A percentile compares a stretch with the other conserved stretches of the same genome.
These are phyloP conservation scores for Lepidium didymum DNA, from an alignment of 345 rosid genomes.

Conservation along the genomic window DNA sequence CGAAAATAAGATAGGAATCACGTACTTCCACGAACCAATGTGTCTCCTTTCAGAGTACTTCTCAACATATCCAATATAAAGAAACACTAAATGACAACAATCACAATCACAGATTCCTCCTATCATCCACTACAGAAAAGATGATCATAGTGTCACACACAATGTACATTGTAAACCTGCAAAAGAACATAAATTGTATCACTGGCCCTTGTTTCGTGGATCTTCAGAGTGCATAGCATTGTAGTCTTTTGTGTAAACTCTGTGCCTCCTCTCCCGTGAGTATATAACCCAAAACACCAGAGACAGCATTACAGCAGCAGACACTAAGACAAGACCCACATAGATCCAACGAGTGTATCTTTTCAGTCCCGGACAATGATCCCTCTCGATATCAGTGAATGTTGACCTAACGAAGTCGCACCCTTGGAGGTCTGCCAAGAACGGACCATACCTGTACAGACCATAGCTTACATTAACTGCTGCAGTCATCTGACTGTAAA, in stretches of 20 bases:
- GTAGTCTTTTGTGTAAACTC: constrained; percentile 59
- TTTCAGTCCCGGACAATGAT: constrained; percentile 61
- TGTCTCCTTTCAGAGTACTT: no score
- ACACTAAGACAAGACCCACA: constrained; percentile 63
- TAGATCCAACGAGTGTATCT: constrained; percentile 66
- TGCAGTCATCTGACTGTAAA: constrained; percentile 57
- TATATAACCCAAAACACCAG: constrained; percentile 90
- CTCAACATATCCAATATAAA: background rate
- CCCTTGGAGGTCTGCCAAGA: constrained; percentile 62
- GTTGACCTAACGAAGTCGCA: constrained; percentile 79
- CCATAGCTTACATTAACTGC: constrained; percentile 80
- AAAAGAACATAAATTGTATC: constrained; percentile 10
- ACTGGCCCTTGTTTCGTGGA: constrained; percentile 29
- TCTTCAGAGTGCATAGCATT: constrained; percentile 22
- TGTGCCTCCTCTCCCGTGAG: constrained; percentile 78
- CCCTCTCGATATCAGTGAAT: constrained; percentile 41
- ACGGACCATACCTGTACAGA: constrained; percentile 67
- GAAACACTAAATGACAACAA: background rate
- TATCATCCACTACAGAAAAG: background rate
- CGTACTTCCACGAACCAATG: no score
- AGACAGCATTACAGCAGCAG: constrained; percentile 83
- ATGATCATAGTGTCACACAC: constrained; percentile 4
- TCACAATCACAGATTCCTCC: constrained; percentile 2
- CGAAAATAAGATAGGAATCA: no score
- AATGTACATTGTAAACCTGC: constrained; percentile 12